Conservation (phyloP, 1,284 basidiomycete genomes). For the Puccinia coronata region DNA sequence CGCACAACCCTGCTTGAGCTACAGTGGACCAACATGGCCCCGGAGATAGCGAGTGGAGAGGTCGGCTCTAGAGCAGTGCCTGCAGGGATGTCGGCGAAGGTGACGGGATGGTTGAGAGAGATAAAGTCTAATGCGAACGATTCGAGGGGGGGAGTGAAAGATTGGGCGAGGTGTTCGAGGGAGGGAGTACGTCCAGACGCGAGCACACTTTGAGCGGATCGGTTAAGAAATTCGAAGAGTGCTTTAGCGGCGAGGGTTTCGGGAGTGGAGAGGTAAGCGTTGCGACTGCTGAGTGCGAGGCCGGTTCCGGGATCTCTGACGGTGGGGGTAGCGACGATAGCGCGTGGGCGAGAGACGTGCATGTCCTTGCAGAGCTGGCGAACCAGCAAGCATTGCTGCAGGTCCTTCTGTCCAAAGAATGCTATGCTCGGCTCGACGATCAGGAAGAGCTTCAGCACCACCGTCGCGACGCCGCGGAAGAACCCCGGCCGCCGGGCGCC, state of each 20-base stretch:
- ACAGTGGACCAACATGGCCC: slow-evolving; percentile 31
- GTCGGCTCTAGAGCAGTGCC: not conserved
- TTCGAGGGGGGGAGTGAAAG: not conserved
- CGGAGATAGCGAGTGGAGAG: slow-evolving; percentile 34
- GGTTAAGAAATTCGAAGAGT: slow-evolving; percentile 9
- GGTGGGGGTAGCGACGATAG: slow-evolving; percentile 80
- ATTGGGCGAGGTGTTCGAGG: not conserved
- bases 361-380: slow-evolving; percentile 81
- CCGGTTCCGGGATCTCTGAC: slow-evolving; percentile 66
- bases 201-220: not conserved
- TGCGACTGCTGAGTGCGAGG: slow-evolving; percentile 88
- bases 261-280: slow-evolving; percentile 72
- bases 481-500: slow-evolving; percentile 80
- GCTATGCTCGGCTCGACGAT: slow-evolving; percentile 72
- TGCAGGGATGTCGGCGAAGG: slow-evolving; percentile 12
- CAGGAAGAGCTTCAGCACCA: slow-evolving; percentile 94
- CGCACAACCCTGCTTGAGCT: slow-evolving; percentile 12
- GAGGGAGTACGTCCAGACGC: not conserved
- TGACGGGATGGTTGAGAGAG: slow-evolving; percentile 31
- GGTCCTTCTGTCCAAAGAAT: slow-evolving; percentile 98
- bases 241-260: slow-evolving; percentile 63
- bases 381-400: slow-evolving; percentile 88
- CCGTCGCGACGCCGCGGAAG: slow-evolving; percentile 92
- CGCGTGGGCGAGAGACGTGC: slow-evolving; percentile 71
- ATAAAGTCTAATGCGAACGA: slow-evolving; percentile 33